A percentile compares a stretch with the other conserved stretches of the same genome.
Conservation (phyloP, 495 filamentous ascomycete species). For the Tuber magnatum region DNA sequence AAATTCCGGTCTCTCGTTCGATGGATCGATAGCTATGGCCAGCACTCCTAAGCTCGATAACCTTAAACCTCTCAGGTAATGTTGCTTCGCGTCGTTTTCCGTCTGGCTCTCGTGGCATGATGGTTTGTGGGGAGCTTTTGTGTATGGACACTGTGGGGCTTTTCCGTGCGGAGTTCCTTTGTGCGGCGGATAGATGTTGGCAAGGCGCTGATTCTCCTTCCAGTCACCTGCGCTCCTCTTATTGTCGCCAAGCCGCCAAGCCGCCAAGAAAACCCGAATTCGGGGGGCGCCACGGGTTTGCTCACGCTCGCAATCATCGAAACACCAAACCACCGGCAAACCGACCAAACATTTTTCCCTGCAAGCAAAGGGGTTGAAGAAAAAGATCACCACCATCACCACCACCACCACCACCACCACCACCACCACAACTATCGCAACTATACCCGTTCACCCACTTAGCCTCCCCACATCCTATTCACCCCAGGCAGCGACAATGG, state of each 20-base stretch:
- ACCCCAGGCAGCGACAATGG: conserved; percentile 13
- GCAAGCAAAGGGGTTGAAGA: not conserved
- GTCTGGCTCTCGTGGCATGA: conserved; percentile 11
- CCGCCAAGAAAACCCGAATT: not conserved
- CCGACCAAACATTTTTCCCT: not conserved
- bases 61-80: not conserved
- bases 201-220: not conserved
- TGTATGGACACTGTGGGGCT: too few relatives aligned
- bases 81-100: conserved; percentile 9
- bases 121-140: not conserved
- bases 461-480: not conserved
- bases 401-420: too few relatives aligned
- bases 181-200: not conserved
- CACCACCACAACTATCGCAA: not conserved
- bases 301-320: not conserved
- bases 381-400: not conserved
- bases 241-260: not conserved
- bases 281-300: not conserved
- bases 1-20: not conserved
- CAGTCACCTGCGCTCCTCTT: not conserved
- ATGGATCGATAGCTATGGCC: conserved; percentile 8
- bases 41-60: not conserved
- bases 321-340: not conserved
- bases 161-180: not conserved
- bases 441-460: not conserved